Evolutionary conservation across 495 filamentous ascomycete genomes (phyloP), one percentile per base, ranked within the genome.

Genomic region (Letharia lupina): DNA sequence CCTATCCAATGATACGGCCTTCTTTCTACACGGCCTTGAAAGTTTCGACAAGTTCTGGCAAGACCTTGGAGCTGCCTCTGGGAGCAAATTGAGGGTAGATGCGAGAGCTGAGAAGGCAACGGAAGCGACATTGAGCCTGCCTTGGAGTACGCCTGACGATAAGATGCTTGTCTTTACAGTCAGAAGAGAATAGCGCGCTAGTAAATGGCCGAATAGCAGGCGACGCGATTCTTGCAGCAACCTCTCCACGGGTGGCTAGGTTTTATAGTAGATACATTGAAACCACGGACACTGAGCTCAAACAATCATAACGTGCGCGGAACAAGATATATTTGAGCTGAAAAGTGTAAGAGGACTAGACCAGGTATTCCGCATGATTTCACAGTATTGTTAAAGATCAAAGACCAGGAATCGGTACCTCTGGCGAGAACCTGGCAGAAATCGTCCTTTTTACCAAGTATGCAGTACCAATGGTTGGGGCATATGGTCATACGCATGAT

Each of bases 11-110:
- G 28, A 40, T 18, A 39, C 16, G 0, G 69, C 54, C 56, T 65
- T 73, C 62, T 84, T 75, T 68, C 68, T 76, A 23, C 82, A 86
- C 71, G 75, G 81, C 67, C 42, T 67, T 48, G 69, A 70, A 40
- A 81, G 75, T 39, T 83, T 82, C 67, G 68, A 74, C 50, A 73
- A 70, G 60, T 72, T 85, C 68, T 86, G 83, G 82, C 69, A 79
- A 28, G 67, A 79, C 61, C 78, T 85, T 57, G 77, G 76, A 35
- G 65, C 65, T 23, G 76, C 78, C 61, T 79, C 78, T n/a, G 79
- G 75, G 12, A 79, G 76, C 7, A 67, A 73, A 68, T 82, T 79
- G 75, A 64, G 76, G 58, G 77, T 82, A 31, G 70, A 80, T 45
- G 75, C 48, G 16, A 20, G 39, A 28, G 48, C 39, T 20, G 16